These are phyloP conservation scores for Candida boidinii DNA, from an alignment of 805 yeast genomes.

Conservation along the genomic window DNA sequence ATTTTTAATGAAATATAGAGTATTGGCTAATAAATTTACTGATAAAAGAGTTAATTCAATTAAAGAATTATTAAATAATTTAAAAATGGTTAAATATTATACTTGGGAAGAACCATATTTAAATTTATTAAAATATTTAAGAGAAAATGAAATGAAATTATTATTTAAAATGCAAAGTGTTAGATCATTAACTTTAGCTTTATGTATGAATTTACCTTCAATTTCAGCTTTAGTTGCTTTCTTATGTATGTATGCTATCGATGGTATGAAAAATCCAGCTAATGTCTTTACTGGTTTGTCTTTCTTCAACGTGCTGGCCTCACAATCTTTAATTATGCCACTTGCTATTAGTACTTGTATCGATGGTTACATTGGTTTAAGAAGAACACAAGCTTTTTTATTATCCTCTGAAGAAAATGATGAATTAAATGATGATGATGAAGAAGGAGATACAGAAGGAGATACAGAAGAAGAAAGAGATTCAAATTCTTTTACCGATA, in stretches of 20 bases:
- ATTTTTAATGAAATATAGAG: conserved; percentile 44
- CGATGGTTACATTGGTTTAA: conserved; percentile 55
- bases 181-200: conserved; percentile 48
- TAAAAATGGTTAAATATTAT: conserved; percentile 77
- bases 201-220: conserved; percentile 51
- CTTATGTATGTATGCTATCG: conserved; percentile 29
- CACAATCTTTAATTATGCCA: conserved; percentile 64
- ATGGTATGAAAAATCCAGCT: conserved; percentile 42
- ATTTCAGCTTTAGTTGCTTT: conserved; percentile 60
- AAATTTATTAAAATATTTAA: conserved; percentile 40
- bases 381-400: conserved; percentile 46
- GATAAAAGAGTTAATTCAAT: conserved; percentile 70
- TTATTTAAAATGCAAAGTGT: conserved; percentile 53
- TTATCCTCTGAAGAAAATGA: conserved; percentile 25
- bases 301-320: conserved; percentile 51
- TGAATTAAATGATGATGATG: conserved; percentile 7
- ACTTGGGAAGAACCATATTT: conserved; percentile 85
- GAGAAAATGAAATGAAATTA: conserved; percentile 51
- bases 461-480: conserved; percentile 12
- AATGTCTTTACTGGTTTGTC: conserved; percentile 62
- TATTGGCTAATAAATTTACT: conserved; percentile 48
- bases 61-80: conserved; percentile 69
- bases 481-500: too few relatives aligned
- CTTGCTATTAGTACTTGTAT: conserved; percentile 56
- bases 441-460: conserved; percentile 12